Conservation (phyloP, 2,329 filamentous ascomycete genomes). For the Penicillium sp. region DNA sequence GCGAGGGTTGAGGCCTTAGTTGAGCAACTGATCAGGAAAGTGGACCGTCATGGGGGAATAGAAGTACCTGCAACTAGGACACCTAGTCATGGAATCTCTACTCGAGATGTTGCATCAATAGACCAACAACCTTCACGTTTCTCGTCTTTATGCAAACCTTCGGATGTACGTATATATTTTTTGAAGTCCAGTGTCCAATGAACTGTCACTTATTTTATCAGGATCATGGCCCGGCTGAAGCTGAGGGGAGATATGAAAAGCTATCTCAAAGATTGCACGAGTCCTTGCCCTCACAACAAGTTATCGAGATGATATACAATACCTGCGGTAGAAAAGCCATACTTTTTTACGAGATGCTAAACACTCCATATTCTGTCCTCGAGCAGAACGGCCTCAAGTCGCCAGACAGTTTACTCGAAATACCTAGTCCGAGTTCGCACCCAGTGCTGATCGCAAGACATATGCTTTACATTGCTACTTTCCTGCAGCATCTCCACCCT, state of each 20-base stretch:
- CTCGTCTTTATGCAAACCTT: neutral
- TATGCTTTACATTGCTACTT: conserved; percentile 50
- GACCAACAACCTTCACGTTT: neutral
- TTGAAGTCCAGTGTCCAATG: neutral
- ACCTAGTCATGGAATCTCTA: neutral
- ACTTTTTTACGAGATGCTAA: conserved; percentile 41
- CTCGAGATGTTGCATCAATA: neutral
- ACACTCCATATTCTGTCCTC: conserved; percentile 32
- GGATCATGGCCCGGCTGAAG: neutral
- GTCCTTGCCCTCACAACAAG: neutral
- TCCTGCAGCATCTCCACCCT: conserved; percentile 50
- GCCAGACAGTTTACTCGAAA: conserved; percentile 25
- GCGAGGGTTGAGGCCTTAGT: neutral
- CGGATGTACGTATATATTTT: neutral
- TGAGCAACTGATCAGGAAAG: neutral
- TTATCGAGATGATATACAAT: neutral
- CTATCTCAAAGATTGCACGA: neutral
- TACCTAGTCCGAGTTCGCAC: conserved; percentile 38
- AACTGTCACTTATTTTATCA: neutral
- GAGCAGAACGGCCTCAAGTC: conserved; percentile 32
- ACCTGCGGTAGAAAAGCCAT: conserved; percentile 12
- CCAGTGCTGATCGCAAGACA: conserved; percentile 51
- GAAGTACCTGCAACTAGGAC: neutral
- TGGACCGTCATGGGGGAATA: neutral
- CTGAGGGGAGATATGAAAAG: neutral